Conservation (phyloP, 2,329 filamentous ascomycete genomes). For the Cladophialophora chaetospira region DNA sequence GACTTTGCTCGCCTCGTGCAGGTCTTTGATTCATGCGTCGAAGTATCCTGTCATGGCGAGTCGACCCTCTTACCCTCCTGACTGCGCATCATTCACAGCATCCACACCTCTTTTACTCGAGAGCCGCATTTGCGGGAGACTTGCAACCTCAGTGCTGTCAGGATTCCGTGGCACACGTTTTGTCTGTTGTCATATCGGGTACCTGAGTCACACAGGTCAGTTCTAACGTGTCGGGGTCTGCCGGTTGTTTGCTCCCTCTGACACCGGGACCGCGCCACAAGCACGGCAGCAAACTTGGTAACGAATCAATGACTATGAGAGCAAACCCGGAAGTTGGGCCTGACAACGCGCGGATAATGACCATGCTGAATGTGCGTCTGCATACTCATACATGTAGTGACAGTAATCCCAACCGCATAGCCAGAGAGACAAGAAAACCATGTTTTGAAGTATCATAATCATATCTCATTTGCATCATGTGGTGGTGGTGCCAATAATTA, state of each 20-base stretch:
- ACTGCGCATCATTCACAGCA: neutral
- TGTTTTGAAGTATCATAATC: constrained; percentile 21
- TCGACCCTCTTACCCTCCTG: neutral
- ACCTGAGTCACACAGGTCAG: neutral
- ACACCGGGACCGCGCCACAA: constrained; percentile 1
- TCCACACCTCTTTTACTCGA: neutral
- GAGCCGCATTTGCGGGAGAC: neutral
- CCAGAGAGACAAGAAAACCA: neutral
- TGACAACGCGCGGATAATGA: neutral
- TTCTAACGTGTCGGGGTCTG: neutral
- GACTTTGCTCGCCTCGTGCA: too few species aligned
- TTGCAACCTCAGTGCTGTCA: neutral
- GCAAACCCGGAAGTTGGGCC: neutral
- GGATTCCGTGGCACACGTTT: neutral
- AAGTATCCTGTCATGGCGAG: neutral
- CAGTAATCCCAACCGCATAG: neutral
- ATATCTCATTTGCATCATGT: constrained; percentile 27
- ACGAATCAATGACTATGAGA: constrained; percentile 9
- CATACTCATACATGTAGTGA: neutral
- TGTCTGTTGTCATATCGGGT: neutral
- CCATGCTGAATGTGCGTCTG: neutral
- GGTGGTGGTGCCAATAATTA: constrained; percentile 4
- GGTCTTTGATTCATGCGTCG: neutral
- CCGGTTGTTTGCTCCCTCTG: constrained; percentile 6
- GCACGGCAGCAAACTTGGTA: constrained; percentile 14